Evolutionary conservation across 169 alveolate genomes (phyloP), one percentile per base, ranked within the genome.

Genomic region (Eimeria brunetti): DNA sequence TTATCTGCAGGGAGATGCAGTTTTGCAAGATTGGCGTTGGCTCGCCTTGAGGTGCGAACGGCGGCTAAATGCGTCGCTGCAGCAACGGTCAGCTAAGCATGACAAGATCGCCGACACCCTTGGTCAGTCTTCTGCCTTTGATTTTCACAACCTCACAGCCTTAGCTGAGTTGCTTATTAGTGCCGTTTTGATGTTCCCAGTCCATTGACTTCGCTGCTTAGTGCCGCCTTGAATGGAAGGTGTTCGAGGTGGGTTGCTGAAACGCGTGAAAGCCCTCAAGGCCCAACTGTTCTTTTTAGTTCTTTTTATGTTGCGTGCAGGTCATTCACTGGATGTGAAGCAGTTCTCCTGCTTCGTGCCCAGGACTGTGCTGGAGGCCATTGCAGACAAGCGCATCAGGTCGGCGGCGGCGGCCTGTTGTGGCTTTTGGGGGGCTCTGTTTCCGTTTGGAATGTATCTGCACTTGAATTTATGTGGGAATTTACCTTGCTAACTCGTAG

Each of bases 1-100:
- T 33, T 44, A 24, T 75, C 49, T 51, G 1, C 76, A 91, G 95
- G 96, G 96, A 60, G 97, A 96, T 56, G 91, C 97, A 60, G 95
- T 97, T n/a, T 95, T 96, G 30, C 97, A 97, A 36, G 98, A 97
- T 89, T 97, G 98, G 98, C 96, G 98, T 36, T 97, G 98, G 98
- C 96, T 97, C 18, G 97, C 97, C 53, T 60, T 97, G 89, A 95
- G 96, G 51, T 97, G 97, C 91, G 98, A 97, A 69, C 96, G 92
- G 69, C 95, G 97, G 11, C 96, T 97, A 11, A 97, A 96, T 60
- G 96, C 91, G 30, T 84, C 95, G 73, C 78, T 83, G 94, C 96
- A 95, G 33, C 91, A 93, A 89, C 78, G 96, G 92, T 51, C 96
- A 58, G 80, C 94, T 27, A 92, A 75, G 75, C 64, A 75, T 60